A percentile compares a stretch with the other conserved stretches of the same genome.
Conservation (phyloP, 164 flowering plant genomes). For the Liquidambar formosana region DNA sequence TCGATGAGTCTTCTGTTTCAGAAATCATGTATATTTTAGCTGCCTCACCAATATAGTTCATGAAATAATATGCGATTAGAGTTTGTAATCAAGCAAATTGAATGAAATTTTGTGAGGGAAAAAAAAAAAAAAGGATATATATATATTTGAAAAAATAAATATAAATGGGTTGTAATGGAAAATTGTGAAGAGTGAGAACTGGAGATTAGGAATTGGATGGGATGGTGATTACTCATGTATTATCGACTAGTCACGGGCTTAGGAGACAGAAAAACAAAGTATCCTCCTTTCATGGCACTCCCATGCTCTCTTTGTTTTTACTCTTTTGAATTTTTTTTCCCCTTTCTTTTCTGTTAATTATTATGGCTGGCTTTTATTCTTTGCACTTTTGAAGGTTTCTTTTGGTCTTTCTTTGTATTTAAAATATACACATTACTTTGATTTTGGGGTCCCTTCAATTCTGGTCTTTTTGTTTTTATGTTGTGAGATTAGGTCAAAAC, state of each 20-base stretch:
- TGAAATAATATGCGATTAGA: constrained; percentile 16
- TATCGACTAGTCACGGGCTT: constrained; percentile 29
- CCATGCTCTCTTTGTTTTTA: constrained; percentile 15
- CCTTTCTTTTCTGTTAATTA: neutral
- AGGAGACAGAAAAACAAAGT: constrained; percentile 48
- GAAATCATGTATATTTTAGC: constrained; percentile 14
- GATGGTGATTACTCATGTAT: constrained; percentile 12
- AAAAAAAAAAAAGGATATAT: no score
- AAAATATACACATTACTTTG: neutral
- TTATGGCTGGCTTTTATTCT: neutral
- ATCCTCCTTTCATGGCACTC: constrained; percentile 33
- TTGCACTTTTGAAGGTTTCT: constrained; percentile 2
- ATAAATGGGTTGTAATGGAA: no score
- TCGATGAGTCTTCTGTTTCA: constrained; percentile 3
- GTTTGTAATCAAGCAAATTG: constrained; percentile 10
- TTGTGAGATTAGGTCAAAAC: constrained; percentile 21
- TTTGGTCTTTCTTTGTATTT: neutral
- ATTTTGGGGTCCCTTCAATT: constrained; percentile 2
- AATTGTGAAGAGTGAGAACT: constrained; percentile 2
- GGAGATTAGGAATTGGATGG: constrained; percentile 5
- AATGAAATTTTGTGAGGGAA: neutral
- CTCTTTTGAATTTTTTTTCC: constrained; percentile 5
- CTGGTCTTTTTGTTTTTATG: constrained; percentile 15
- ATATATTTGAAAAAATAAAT: no score
- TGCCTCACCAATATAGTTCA: neutral